These are phyloP conservation scores for Heritiera littoralis DNA, from an alignment of 345 rosid genomes.

Conservation along the genomic window DNA sequence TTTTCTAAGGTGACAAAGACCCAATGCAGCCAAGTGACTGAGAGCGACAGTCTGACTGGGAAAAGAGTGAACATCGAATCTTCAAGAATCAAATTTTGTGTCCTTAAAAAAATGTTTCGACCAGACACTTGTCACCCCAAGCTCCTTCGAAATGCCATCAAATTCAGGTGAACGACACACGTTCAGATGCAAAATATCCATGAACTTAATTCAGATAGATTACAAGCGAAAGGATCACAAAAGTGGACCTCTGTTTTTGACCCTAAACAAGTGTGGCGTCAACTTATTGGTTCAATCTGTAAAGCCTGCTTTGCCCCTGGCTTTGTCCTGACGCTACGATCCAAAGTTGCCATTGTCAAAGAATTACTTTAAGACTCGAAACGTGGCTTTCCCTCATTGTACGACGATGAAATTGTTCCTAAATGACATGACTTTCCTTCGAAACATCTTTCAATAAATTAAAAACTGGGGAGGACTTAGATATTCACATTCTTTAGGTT, in stretches of 20 bases:
- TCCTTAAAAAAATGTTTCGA: neutral
- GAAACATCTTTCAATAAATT: neutral
- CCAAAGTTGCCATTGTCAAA: constrained; percentile 23
- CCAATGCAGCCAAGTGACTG: neutral
- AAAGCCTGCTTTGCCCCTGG: constrained; percentile 22
- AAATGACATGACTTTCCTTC: neutral
- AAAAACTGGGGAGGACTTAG: neutral
- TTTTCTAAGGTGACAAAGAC: neutral
- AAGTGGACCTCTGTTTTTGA: constrained; percentile 7
- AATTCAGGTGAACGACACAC: constrained; percentile 23
- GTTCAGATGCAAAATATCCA: constrained; percentile 20
- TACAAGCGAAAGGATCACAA: neutral
- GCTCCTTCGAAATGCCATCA: neutral
- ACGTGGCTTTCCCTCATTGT: constrained; percentile 28
- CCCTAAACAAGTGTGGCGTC: constrained; percentile 10
- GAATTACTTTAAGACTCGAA: neutral
- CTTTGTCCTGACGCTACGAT: constrained; percentile 31
- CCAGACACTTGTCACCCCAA: neutral
- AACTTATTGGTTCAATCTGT: constrained; percentile 1
- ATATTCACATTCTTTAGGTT: neutral
- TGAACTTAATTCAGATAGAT: neutral
- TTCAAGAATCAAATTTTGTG: constrained; percentile 24
- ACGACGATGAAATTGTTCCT: neutral
- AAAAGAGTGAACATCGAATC: constrained; percentile 20
- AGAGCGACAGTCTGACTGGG: neutral